A percentile compares a stretch with the other conserved stretches of the same genome.
These are phyloP conservation scores for Collariella sp. DNA, from an alignment of 495 filamentous ascomycete genomes.

Conservation along the genomic window DNA sequence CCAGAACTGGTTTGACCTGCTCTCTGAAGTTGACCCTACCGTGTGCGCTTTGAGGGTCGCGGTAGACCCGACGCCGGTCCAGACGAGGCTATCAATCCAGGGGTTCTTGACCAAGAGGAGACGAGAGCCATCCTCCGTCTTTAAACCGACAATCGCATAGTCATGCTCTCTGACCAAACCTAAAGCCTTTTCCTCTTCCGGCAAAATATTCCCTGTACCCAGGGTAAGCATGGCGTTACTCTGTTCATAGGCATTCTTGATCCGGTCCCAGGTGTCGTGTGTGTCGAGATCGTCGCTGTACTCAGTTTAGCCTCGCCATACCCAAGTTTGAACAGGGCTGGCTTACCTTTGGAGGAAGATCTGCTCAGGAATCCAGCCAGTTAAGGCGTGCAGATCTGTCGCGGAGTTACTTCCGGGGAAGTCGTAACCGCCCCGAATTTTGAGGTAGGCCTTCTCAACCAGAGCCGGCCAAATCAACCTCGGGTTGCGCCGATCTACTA, in stretches of 20 bases:
- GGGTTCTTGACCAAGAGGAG: constrained; percentile 88
- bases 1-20: constrained; percentile 73
- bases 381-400: constrained; percentile 83
- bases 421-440: constrained; percentile 90
- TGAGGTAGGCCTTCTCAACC: constrained; percentile 96
- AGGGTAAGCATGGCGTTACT: constrained; percentile 84
- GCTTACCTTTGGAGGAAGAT: constrained; percentile 68
- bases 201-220: constrained; percentile 73
- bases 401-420: constrained; percentile 98
- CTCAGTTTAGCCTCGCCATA: neutral
- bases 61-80: constrained; percentile 39
- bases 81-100: constrained; percentile 73
- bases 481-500: constrained; percentile 78
- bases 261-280: constrained; percentile 66
- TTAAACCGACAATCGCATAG: constrained; percentile 82
- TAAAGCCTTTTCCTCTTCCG: constrained; percentile 64
- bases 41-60: constrained; percentile 21
- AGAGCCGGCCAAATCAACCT: constrained; percentile 81
- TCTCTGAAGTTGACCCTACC: constrained; percentile 12
- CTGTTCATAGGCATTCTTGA: constrained; percentile 62
- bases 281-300: constrained; percentile 59
- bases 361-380: constrained; percentile 96
- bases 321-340: neutral
- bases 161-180: constrained; percentile 85
- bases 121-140: constrained; percentile 47